Base-by-base conservation (phyloP, 208 protist species). In the Strigomonas culicis region DNA sequence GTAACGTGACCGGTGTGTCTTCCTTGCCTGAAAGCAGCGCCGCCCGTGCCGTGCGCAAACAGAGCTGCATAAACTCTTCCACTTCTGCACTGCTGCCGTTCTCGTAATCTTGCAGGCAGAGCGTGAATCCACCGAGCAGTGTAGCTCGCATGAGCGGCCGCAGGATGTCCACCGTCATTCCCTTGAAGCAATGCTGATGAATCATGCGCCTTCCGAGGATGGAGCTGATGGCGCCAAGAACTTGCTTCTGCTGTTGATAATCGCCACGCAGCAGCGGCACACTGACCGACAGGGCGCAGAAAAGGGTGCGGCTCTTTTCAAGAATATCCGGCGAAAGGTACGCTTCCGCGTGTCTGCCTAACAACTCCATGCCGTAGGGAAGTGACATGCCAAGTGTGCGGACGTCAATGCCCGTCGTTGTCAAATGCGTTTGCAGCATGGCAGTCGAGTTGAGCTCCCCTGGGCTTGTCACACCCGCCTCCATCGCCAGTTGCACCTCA, bases 351-450 rank as follows among this genome's bases (percentile, higher is more conserved):
- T 79, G 68, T 63, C 88, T 81, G 24, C 90, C 90, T n/a, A 87
- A 51, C 70, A 94, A 92, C 64, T 96, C 90, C 44, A 88, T 76
- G 22, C 87, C 90, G 72, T 96, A 90, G 17, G 69, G 52, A 41
- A 87, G 65, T 17, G 58, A 51, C 47, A 86, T 67, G 19, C 86
- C 85, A 25, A 94, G 70, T 7, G 82, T 69, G 49, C 84, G 74
- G 30, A 86, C 66, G 49, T 36, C 43, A 63, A 92, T 86, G 59
- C 71, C 70, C 39, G 77, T 74, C 0, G 79, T 76, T 4, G 70
- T 73, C 41, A 91, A 67, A 27, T 81, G 79, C 43, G 90, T 96
- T 55, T 92, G 84, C 43, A 93, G n/a, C 67, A 93, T 81, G 2
- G 65, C 25, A 3, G 89, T 92, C 41, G 53, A 72, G 43, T 94